These are phyloP conservation scores for Globisporangium cystogenes DNA, from an alignment of 352 stramenopile genomes.

Conservation along the genomic window DNA sequence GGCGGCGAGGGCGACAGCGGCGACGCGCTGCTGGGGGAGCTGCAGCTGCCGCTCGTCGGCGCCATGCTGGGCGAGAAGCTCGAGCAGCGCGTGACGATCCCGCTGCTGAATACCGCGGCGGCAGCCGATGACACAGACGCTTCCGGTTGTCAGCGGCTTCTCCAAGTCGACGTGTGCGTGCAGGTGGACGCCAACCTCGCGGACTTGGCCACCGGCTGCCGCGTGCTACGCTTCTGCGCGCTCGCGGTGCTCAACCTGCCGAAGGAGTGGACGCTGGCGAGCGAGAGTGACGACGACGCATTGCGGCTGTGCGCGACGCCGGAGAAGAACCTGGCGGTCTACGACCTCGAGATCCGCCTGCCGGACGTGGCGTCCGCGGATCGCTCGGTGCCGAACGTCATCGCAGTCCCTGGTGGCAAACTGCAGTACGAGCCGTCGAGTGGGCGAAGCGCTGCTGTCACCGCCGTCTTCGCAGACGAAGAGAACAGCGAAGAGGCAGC, in stretches of 20 bases:
- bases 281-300: slow-evolving; percentile 45
- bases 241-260: slow-evolving; percentile 33
- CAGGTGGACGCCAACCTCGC: slow-evolving; percentile 43
- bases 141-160: slow-evolving; percentile 15
- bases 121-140: neutral
- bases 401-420: slow-evolving; percentile 34
- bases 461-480: neutral
- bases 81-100: slow-evolving; percentile 18
- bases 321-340: slow-evolving; percentile 37
- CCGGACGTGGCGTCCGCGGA: slow-evolving; percentile 4
- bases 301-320: slow-evolving; percentile 22
- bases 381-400: neutral
- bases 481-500: neutral
- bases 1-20: slow-evolving; percentile 10
- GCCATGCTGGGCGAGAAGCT: slow-evolving; percentile 19
- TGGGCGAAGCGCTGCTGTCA: neutral
- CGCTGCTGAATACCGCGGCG: neutral
- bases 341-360: slow-evolving; percentile 47
- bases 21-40: slow-evolving; percentile 31
- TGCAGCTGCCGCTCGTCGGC: slow-evolving; percentile 27
- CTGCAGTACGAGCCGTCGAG: slow-evolving; percentile 27
- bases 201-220: slow-evolving; percentile 36
- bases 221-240: slow-evolving; percentile 33
- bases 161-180: slow-evolving; percentile 31
- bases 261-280: slow-evolving; percentile 35